Evolutionary conservation across 345 rosid species (phyloP), one percentile per base, ranked within the genome.

Genomic region (Eucalyptus fibrosa): DNA sequence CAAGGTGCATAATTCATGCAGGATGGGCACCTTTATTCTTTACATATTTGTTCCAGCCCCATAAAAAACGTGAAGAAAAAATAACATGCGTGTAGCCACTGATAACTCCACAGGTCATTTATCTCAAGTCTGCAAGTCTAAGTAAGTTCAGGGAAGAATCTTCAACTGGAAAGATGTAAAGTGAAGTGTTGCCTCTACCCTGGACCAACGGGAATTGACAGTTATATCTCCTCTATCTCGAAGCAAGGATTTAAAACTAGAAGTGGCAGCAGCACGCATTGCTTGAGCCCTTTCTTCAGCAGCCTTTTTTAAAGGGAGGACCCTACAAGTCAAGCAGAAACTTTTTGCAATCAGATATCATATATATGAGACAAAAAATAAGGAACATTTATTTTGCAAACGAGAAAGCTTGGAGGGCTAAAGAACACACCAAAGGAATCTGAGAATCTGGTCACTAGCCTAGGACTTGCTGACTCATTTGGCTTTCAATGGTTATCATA

Each of bases 181-280:
- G 88, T 85, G 26, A 50, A 50, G 45, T 26, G 89, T 24, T 44
- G 26, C 51, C 88, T 83, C 50, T 92, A 98, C 99, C 98, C 95
- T 96, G 85, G 97, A 96, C 99, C 99, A 98, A 77, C 96, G 97
- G 89, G 96, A 95, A 92, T 91, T 91, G 65, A 93, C 88, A 87
- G 93, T 94, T 87, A 98, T 89, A 92, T 96, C 97, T 91, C 94
- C 96, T 86, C 88, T 94, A 50, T 98, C 99, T 40, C 50, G 94
- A 89, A 98, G 96, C 98, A 98, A 92, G 90, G 95, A 93, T 92
- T 96, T 98, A 92, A 97, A 97, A 92, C 96, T 91, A 62, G 96
- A 93, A 87, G 97, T 92, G 32, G 94, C 94, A 18, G 96, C 96
- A 50, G 95, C 94, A 80, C 96, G 98, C 86, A 93, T 89, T 90